Conservation (phyloP, 2,329 filamentous ascomycete genomes). For the Juglanconis oblonga region DNA sequence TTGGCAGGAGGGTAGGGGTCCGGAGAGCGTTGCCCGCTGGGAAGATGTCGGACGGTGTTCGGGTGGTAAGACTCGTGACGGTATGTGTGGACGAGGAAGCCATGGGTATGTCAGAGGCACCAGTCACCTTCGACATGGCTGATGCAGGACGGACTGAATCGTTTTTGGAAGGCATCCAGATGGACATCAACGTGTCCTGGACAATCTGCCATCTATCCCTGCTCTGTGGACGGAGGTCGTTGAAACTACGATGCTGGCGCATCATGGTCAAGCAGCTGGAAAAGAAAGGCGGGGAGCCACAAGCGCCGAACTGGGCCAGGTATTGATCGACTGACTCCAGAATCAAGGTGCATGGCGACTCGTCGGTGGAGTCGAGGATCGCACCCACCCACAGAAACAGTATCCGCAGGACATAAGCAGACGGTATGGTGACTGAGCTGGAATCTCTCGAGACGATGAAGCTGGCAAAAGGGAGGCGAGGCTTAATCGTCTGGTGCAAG, state of each 20-base stretch:
- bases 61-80: not conserved
- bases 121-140: not conserved
- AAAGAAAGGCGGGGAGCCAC: slow-evolving; percentile 26
- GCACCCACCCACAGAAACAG: slow-evolving; percentile 26
- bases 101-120: not conserved
- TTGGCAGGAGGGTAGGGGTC: slow-evolving; percentile 6
- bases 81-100: slow-evolving; percentile 1
- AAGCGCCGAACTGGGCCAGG: slow-evolving; percentile 23
- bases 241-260: slow-evolving; percentile 16
- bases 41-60: slow-evolving; percentile 5
- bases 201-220: slow-evolving; percentile 12
- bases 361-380: slow-evolving; percentile 19
- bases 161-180: slow-evolving; percentile 5
- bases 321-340: slow-evolving; percentile 24
- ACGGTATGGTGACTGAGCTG: slow-evolving; percentile 23
- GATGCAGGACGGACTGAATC: not conserved
- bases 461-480: slow-evolving; percentile 22
- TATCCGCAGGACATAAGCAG: slow-evolving; percentile 24
- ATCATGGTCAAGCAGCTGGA: slow-evolving; percentile 22
- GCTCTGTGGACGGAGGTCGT: slow-evolving; percentile 17
- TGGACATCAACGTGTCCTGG: slow-evolving; percentile 10
- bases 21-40: slow-evolving; percentile 2
- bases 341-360: slow-evolving; percentile 16
- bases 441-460: slow-evolving; percentile 21
- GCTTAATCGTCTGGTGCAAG: slow-evolving; percentile 21